phyloP scores from a whole-genome alignment of 129 eudicot species.

The Smallanthus sonchifolius region DNA sequence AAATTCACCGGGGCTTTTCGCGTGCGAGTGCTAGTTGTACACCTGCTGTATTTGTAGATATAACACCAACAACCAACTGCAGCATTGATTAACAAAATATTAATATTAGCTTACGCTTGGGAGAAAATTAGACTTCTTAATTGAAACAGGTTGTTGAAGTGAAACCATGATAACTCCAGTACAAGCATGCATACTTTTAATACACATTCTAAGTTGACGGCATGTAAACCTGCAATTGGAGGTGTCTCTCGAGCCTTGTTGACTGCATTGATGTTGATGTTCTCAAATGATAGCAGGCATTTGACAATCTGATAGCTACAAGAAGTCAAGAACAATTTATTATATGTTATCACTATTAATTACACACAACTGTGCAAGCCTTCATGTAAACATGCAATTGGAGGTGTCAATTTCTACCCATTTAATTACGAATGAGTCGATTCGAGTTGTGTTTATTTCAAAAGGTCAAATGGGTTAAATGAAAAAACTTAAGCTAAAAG shows the following conservation, averaged over 20 bases:
- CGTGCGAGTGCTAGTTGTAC: no score
- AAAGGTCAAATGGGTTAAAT: background rate
- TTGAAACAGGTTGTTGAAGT: no score
- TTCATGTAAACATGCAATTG: background rate
- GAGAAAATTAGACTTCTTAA: no score
- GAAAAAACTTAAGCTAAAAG: background rate
- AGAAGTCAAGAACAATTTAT: background rate
- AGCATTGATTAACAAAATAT: no score
- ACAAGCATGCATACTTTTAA: no score
- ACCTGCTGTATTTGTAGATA: no score
- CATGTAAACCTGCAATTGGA: background rate
- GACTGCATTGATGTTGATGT: constrained; percentile 55
- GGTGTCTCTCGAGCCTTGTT: constrained; percentile 85
- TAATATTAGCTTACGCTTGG: no score
- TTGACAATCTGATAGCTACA: constrained; percentile 50
- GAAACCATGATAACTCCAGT: no score
- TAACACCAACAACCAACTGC: no score
- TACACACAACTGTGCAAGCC: background rate
- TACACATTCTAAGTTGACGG: no score
- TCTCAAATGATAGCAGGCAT: constrained; percentile 60
- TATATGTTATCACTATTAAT: background rate
- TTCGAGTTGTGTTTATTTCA: background rate
- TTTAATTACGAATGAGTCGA: background rate
- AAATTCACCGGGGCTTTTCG: no score
- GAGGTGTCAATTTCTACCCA: background rate